A percentile compares a stretch with the other conserved stretches of the same genome.
These are phyloP conservation scores for Paratinospora sagittata DNA, from an alignment of 164 flowering plant genomes.

Conservation along the genomic window DNA sequence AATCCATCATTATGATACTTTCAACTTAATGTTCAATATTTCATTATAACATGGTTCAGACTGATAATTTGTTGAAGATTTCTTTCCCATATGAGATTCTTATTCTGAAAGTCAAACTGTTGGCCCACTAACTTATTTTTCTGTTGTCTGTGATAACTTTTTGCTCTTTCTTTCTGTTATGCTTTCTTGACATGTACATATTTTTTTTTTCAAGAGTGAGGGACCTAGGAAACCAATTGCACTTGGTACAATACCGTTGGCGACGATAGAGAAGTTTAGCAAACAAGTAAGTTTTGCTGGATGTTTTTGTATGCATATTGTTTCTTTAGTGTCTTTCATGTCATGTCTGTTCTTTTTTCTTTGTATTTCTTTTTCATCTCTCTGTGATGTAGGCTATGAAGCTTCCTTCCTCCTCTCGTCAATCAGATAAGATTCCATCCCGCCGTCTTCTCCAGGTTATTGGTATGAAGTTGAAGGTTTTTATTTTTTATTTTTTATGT, in stretches of 20 bases:
- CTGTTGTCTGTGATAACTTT: not conserved
- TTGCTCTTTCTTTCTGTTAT: not conserved
- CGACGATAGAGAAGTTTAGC: slow-evolving; percentile 83
- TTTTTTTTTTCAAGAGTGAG: slow-evolving; percentile 52
- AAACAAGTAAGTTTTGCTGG: slow-evolving; percentile 36
- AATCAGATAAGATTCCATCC: slow-evolving; percentile 58
- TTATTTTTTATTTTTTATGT: not conserved
- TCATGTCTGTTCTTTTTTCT: not conserved
- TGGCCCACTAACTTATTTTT: not conserved
- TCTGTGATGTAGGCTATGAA: slow-evolving; percentile 46
- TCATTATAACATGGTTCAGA: too few species aligned
- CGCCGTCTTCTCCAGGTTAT: slow-evolving; percentile 83
- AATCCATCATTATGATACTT: too few species aligned
- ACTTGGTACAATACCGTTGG: slow-evolving; percentile 92
- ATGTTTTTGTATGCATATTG: not conserved
- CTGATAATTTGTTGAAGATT: too few species aligned
- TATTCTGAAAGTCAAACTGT: not conserved
- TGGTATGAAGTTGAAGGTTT: slow-evolving; percentile 47
- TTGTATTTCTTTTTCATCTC: not conserved
- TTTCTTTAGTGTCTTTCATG: not conserved
- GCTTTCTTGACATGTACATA: not conserved
- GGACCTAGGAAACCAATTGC: slow-evolving; percentile 68
- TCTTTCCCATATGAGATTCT: not conserved
- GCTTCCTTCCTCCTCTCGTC: slow-evolving; percentile 52
- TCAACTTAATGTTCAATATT: too few species aligned